Base-by-base conservation (phyloP, 495 filamentous ascomycete species). In the Podospora bellae-mahoneyi region DNA sequence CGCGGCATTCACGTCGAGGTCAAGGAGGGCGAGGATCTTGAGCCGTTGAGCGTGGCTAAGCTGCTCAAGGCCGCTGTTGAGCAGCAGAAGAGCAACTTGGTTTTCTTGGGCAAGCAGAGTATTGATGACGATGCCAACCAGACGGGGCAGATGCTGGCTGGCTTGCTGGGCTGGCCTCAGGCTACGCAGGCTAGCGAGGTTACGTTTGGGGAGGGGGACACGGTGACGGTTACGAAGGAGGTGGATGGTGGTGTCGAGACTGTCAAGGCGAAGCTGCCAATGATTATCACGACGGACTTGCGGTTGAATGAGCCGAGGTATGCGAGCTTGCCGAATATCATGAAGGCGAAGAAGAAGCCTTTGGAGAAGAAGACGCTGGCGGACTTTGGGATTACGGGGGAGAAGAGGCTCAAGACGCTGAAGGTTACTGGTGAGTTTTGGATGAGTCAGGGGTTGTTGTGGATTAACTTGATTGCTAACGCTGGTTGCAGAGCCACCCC, bases 341-440 rank as follows among this genome's bases (percentile, higher is more conserved):
- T 99, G 96, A 98, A 97, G 88, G 95, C 95, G 65, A 98, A 98
- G 91, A 99, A 98, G 91, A 99, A 98, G 89, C 90, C 90, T 73
- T 74, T 99, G 72, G 92, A 93, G 78, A 98, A 96, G 90, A 91
- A 91, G 86, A 91, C 82, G 60, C 75, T 96, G 77, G 86, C 78
- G 62, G 94, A 98, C 77, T 90, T 89, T 78, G 93, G 91, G 0
- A 84, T 93, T 9, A 88, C 92, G 74, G 83, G 87, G 62, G 83
- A 83, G 79, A 88, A 82, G 78, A 83, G 94, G 75, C 81, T 99
- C 79, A 96, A 93, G 89, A 91, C 92, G 62, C 62, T 97, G 66
- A 91, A 91, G 84, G 93, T 96, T 66, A 90, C 87, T 54, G 90
- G 90, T 93, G 80, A 72, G 89, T 85, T 48, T 72, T 27, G 2